phyloP scores from a whole-genome alignment of 257 asterid genomes.

The Solanum chilense region DNA sequence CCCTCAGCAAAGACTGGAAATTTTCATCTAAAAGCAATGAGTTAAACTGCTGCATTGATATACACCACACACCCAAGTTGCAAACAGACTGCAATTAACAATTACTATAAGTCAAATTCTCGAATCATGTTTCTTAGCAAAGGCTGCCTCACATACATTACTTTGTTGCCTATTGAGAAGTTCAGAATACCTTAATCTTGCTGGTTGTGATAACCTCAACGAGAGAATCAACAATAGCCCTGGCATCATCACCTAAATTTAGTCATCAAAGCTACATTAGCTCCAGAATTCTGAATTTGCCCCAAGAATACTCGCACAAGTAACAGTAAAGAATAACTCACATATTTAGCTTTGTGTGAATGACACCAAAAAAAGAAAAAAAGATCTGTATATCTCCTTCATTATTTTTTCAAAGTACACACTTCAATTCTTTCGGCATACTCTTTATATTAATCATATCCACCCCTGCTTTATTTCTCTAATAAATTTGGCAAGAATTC shows the following conservation, averaged over 20 bases:
- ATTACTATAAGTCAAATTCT: constrained; percentile 2
- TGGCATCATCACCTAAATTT: constrained; percentile 42
- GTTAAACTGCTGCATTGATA: constrained; percentile 62
- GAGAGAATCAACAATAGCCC: constrained; percentile 39
- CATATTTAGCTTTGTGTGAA: not conserved
- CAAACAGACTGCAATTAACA: constrained; percentile 56
- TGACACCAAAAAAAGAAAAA: not conserved
- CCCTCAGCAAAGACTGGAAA: constrained; percentile 41
- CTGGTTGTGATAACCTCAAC: constrained; percentile 43
- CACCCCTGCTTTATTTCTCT: not conserved
- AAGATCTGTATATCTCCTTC: not conserved
- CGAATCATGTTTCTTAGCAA: not conserved
- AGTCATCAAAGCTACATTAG: constrained; percentile 4
- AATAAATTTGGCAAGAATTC: not conserved
- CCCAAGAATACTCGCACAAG: not conserved
- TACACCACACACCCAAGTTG: constrained; percentile 75
- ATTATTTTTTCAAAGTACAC: not conserved
- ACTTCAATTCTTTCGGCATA: not conserved
- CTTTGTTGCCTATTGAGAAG: not conserved
- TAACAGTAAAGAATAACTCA: not conserved
- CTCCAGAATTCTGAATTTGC: not conserved
- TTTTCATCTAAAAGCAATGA: constrained; percentile 32
- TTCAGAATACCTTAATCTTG: constrained; percentile 44
- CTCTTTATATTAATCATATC: not conserved
- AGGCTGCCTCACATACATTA: not conserved